Base-by-base conservation (phyloP, 78 protist genomes). In the Chrysochromulina tobinii region DNA sequence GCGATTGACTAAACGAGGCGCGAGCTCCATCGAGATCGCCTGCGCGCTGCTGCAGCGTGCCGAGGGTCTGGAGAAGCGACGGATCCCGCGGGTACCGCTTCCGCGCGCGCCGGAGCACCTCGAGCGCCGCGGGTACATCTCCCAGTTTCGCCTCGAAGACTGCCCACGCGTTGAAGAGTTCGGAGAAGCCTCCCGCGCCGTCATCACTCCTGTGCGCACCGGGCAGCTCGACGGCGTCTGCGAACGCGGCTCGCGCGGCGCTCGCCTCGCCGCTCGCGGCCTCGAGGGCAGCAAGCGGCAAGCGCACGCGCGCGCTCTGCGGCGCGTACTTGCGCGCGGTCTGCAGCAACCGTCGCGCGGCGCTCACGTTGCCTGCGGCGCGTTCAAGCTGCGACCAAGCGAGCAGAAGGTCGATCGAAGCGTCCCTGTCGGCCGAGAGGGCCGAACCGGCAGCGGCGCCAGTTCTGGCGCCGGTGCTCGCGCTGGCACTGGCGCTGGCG, bases 101-200 rank as follows among this genome's bases (percentile, higher is more conserved):
- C 8, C 8, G 64, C 64, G 21, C 79, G 51, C 27, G 15, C 51
- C 18, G 51, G 51, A 69, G 51, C 51, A 69, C 23, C 11, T 12
- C 54, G 23, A 69, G 79, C 27, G 79, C 79, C 14, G 38, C 38
- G 38, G 38, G 38, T 38, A 38, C 38, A 38, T 38, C 38, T 38
- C 38, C 38, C 38, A 38, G 38, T 38, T 38, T 38, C 38, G 38
- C 58, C 83, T 75, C 83, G 57, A 75, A n/a, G 25, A 57, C 12
- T 11, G 83, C 83, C 83, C 83, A 75, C 58, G 27, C 83, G 57
- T 50, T 75, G 83, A 50, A 75, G 23, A 75, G n/a, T n/a, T 75
- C 57, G 25, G 83, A 7, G 27, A 5, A 11, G 23, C 14, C 83
- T 3, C 83, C 25, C 14, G 14, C 11, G 50, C 51, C 14, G 51